phyloP scores from a whole-genome alignment of 345 rosid species.

The Jatropha curcas region DNA sequence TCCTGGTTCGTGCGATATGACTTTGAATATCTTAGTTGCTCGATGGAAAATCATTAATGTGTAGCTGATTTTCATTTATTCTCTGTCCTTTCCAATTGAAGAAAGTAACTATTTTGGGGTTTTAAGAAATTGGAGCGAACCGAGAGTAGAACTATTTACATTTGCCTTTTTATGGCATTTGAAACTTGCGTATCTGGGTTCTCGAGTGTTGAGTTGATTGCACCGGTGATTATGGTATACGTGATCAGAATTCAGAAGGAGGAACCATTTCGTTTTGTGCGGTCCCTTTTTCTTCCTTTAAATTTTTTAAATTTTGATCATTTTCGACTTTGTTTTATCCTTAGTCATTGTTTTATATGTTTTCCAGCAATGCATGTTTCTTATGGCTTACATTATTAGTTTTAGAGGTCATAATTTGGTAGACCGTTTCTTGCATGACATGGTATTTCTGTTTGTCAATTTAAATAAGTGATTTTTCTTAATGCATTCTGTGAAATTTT shows the following conservation, averaged over 20 bases:
- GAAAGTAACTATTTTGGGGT: background rate
- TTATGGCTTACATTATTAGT: background rate
- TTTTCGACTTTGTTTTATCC: background rate
- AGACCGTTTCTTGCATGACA: background rate
- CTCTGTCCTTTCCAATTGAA: background rate
- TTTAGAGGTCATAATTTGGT: conserved; percentile 5
- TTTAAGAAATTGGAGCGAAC: background rate
- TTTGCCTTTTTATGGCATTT: background rate
- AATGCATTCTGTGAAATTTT: background rate
- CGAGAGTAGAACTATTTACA: background rate
- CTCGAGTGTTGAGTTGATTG: background rate
- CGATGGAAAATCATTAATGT: background rate
- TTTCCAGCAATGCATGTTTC: conserved; percentile 1
- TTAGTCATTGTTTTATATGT: conserved; percentile 11
- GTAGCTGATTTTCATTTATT: background rate
- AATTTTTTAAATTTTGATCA: no score
- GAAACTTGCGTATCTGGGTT: background rate
- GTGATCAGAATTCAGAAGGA: background rate
- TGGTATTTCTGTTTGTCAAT: conserved; percentile 5
- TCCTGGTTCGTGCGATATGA: background rate
- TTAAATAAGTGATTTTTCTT: background rate
- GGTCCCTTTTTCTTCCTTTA: background rate
- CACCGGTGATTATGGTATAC: background rate
- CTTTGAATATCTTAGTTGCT: background rate
- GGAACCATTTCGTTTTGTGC: background rate